These are phyloP conservation scores for Aspergillus saccharolyticus DNA, from an alignment of 495 filamentous ascomycete species.

Conservation along the genomic window DNA sequence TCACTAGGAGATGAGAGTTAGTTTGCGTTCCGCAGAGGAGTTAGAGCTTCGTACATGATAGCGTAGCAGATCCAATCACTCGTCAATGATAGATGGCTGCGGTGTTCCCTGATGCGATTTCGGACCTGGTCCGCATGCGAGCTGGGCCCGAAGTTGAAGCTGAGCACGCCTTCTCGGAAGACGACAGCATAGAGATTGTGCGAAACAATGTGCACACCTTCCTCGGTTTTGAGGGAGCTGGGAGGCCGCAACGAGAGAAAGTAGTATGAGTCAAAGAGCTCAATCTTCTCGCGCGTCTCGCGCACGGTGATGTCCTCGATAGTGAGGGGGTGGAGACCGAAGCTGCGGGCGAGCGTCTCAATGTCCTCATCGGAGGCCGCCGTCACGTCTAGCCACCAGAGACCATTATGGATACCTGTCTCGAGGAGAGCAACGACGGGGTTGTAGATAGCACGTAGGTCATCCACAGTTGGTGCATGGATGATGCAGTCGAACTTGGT, in stretches of 20 bases:
- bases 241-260: conserved; percentile 88
- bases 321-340: conserved; percentile 83
- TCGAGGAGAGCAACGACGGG: conserved; percentile 73
- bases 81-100: conserved; percentile 78
- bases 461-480: conserved; percentile 70
- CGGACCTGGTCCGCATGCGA: conserved; percentile 75
- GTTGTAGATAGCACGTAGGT: conserved; percentile 70
- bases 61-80: conserved; percentile 98
- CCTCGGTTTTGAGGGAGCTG: conserved; percentile 58
- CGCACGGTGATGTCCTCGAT: conserved; percentile 88
- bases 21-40: conserved; percentile 7
- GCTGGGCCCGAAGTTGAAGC: conserved; percentile 75
- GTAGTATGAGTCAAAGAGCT: conserved; percentile 87
- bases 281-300: conserved; percentile 89
- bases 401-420: conserved; percentile 56
- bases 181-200: conserved; percentile 88
- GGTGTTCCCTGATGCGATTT: conserved; percentile 75
- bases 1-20: conserved; percentile 48
- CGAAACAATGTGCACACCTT: conserved; percentile 65
- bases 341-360: conserved; percentile 70
- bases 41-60: conserved; percentile 57
- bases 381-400: conserved; percentile 89
- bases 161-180: conserved; percentile 82
- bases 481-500: conserved; percentile 76
- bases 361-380: conserved; percentile 81